A percentile compares a stretch with the other conserved stretches of the same genome.
phyloP scores from a whole-genome alignment of 768 basidiomycete genomes.

The Mycena amicta region DNA sequence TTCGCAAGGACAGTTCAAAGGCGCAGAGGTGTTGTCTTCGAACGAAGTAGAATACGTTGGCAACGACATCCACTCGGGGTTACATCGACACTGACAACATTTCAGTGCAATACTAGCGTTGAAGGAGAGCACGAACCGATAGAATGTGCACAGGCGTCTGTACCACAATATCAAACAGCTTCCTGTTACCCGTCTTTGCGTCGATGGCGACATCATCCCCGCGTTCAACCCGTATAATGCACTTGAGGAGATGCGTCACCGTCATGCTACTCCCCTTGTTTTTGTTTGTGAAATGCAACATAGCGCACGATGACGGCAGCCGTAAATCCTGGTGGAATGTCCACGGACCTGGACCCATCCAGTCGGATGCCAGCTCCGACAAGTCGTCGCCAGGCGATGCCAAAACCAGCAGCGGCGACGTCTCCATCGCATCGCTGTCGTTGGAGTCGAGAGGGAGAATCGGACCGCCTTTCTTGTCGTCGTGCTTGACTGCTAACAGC shows the following conservation, averaged over 20 bases:
- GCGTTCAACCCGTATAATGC: conserved; percentile 80
- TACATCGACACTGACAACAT: conserved; percentile 71
- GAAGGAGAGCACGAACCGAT: conserved; percentile 52
- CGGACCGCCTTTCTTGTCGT: conserved; percentile 54
- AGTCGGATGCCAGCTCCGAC: conserved; percentile 56
- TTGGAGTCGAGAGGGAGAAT: conserved; percentile 82
- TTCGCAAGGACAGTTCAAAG: conserved; percentile 51
- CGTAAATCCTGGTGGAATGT: conserved; percentile 67
- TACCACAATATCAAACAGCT: conserved; percentile 85
- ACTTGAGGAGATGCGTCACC: conserved; percentile 77
- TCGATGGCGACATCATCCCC: conserved; percentile 71
- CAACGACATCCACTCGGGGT: conserved; percentile 76
- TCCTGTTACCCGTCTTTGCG: conserved; percentile 68
- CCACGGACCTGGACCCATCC: conserved; percentile 90
- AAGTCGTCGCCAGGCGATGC: conserved; percentile 51
- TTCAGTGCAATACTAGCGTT: not conserved
- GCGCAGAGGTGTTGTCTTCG: conserved; percentile 35
- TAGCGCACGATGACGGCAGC: conserved; percentile 64
- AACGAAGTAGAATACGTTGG: conserved; percentile 69
- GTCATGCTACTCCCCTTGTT: conserved; percentile 75
- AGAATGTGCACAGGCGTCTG: conserved; percentile 86
- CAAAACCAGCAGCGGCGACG: conserved; percentile 67
- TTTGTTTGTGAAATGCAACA: conserved; percentile 77
- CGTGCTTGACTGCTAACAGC: conserved; percentile 63
- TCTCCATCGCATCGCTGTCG: conserved; percentile 58